These are phyloP conservation scores for Naganishia friedmannii DNA, from an alignment of 768 basidiomycete species.

Conservation along the genomic window DNA sequence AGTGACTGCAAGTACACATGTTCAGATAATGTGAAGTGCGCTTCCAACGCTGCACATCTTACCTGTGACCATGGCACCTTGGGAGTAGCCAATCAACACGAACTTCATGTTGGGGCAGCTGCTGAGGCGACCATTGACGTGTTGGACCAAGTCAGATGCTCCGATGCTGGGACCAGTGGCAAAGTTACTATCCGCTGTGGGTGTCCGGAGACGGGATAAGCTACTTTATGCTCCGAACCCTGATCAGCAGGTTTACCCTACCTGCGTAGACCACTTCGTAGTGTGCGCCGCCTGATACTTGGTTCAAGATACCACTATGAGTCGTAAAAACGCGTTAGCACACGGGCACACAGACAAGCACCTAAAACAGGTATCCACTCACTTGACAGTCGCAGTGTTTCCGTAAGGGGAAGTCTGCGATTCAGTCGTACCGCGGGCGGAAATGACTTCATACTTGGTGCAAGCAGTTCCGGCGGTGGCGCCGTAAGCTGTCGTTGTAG, in stretches of 20 bases:
- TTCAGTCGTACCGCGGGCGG: slow-evolving; percentile 22
- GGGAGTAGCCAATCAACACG: slow-evolving; percentile 23
- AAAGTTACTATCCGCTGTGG: slow-evolving; percentile 13
- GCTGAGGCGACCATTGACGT: slow-evolving; percentile 3
- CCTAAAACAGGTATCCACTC: neutral
- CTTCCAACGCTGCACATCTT: neutral
- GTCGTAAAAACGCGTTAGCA: too few relatives aligned
- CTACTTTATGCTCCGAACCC: too few relatives aligned
- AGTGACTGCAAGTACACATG: slow-evolving; percentile 3
- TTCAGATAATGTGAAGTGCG: neutral
- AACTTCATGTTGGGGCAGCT: slow-evolving; percentile 26
- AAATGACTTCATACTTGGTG: slow-evolving; percentile 25
- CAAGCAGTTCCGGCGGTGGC: slow-evolving; percentile 12
- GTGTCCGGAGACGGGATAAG: too few relatives aligned
- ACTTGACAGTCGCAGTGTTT: slow-evolving; percentile 23
- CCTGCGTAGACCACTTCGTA: slow-evolving; percentile 26
- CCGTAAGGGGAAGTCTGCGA: slow-evolving; percentile 20
- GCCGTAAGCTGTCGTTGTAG: neutral
- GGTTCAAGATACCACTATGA: slow-evolving; percentile 9
- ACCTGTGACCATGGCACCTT: slow-evolving; percentile 25
- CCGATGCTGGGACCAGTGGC: slow-evolving; percentile 21
- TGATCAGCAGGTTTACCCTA: neutral
- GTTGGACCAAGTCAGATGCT: slow-evolving; percentile 14
- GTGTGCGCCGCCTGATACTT: slow-evolving; percentile 20
- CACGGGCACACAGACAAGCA: too few relatives aligned